Evolutionary conservation across 1,284 basidiomycete genomes (phyloP), one percentile per base, ranked within the genome.

Genomic region (Papiliotrema fonsecae): DNA sequence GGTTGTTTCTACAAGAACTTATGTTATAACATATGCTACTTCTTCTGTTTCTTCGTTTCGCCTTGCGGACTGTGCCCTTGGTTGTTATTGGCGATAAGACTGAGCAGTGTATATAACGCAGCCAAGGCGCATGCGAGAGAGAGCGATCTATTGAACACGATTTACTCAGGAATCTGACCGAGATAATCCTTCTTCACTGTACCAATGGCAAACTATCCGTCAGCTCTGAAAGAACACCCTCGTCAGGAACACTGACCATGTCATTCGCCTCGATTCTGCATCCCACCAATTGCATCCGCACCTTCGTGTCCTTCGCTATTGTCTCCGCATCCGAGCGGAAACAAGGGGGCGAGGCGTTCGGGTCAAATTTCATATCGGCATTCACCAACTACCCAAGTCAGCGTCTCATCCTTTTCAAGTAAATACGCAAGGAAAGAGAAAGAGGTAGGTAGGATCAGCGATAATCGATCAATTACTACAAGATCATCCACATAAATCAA

Each of bases 251-350:
- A 80, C 86, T 61, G 68, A 92, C 90, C 62, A 98, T 97, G 72
- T 97, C 93, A 24, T 91, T 97, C 19, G 93, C 93, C 69, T 98
- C 94, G 7, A 97, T 88, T 64, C 94, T 83, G 26, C 92, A 96
- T 26, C 94, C 94, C 16, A 98, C 92, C 47, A 98, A 92, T 74
- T 97, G 94, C 74, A 97, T 80, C 32, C 94, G 83, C 30, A 97
- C 86, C 52, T 85, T 84, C 0, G 88, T 88, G 57, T 90, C 90
- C 73, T 94, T 96, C 70, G 94, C 88, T 63, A 94, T 97, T 59
- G 87, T 85, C 79, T 90, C 87, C 52, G 92, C 88, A 49, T 89
- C 86, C 0, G 88, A 92, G 41, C 86, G 86, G 66, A 88, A 92
- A 7, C 86, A 92, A 3, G 88, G 89, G 30, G 91, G 90, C 69